Conservation (phyloP, 1,284 basidiomycete genomes). For the Apiotrichum sp. region DNA sequence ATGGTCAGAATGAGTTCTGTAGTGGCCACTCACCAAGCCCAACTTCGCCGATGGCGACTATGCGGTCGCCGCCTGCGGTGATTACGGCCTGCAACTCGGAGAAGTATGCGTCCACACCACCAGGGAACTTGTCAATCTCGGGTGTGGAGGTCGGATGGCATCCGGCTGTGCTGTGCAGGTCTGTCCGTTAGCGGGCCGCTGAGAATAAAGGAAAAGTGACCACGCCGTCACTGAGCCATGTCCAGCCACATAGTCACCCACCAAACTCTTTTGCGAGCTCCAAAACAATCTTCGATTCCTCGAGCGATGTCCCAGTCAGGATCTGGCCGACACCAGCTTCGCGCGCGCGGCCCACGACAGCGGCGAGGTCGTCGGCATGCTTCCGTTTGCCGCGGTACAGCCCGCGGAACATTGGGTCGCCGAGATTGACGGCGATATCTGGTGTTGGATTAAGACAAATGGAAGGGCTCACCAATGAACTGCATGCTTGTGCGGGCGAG, state of each 20-base stretch:
- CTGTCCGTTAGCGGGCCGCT: constrained; percentile 38
- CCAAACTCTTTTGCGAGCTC: constrained; percentile 58
- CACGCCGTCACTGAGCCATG: no score
- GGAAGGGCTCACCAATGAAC: constrained; percentile 8
- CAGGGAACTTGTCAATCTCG: constrained; percentile 62
- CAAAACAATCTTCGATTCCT: constrained; percentile 61
- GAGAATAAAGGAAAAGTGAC: no score
- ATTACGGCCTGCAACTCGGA: constrained; percentile 58
- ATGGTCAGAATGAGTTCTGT: background rate
- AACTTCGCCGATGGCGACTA: constrained; percentile 78
- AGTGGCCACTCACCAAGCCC: constrained; percentile 58
- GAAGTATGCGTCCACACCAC: constrained; percentile 63
- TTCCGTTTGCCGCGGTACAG: constrained; percentile 48
- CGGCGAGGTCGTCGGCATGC: constrained; percentile 61
- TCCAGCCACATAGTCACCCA: constrained; percentile 29
- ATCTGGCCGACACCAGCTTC: constrained; percentile 71
- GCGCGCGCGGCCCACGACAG: constrained; percentile 58
- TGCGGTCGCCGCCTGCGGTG: constrained; percentile 54
- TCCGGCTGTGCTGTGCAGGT: constrained; percentile 70
- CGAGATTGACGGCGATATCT: constrained; percentile 53
- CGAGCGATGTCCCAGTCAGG: constrained; percentile 70
- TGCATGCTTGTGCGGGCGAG: constrained; percentile 6
- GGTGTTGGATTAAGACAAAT: background rate
- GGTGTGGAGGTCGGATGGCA: constrained; percentile 78
- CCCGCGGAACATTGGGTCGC: constrained; percentile 50